Conservation (phyloP, 345 rosid species). For the Trapa incisa region DNA sequence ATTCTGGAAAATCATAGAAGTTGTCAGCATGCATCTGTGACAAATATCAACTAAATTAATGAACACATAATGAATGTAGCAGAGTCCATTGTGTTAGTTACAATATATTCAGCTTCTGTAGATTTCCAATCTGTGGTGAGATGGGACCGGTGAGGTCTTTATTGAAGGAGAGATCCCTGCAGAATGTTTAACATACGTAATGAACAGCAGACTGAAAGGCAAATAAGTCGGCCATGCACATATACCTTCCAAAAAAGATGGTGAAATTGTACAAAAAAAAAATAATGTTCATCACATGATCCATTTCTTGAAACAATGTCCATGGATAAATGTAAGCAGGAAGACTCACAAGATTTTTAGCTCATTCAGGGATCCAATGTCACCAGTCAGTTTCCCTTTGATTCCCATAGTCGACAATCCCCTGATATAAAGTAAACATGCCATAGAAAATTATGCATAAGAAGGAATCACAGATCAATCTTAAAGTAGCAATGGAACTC, state of each 20-base stretch:
- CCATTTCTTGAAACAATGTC: too few species aligned
- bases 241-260: too few species aligned
- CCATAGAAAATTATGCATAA: too few species aligned
- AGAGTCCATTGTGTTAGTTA: not conserved
- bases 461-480: too few species aligned
- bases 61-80: too few species aligned
- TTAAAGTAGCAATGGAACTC: too few species aligned
- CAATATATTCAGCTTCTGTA: slow-evolving; percentile 24
- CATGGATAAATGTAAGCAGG: not conserved
- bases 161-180: slow-evolving; percentile 82
- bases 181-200: slow-evolving; percentile 1
- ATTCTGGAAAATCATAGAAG: slow-evolving; percentile 32
- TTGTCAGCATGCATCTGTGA: slow-evolving; percentile 1
- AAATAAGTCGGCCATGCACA: not conserved
- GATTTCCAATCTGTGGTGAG: slow-evolving; percentile 64
- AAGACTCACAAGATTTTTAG: slow-evolving; percentile 69
- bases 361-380: slow-evolving; percentile 68
- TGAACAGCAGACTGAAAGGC: too few species aligned
- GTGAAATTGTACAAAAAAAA: too few species aligned
- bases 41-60: not conserved
- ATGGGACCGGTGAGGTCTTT: slow-evolving; percentile 61
- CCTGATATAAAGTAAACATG: not conserved
- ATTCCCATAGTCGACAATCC: slow-evolving; percentile 71
- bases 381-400: slow-evolving; percentile 64
- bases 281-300: too few species aligned